Evolutionary conservation across 495 filamentous ascomycete genomes (phyloP), one percentile per base, ranked within the genome.

Genomic region (Hypoxylon fuscum): DNA sequence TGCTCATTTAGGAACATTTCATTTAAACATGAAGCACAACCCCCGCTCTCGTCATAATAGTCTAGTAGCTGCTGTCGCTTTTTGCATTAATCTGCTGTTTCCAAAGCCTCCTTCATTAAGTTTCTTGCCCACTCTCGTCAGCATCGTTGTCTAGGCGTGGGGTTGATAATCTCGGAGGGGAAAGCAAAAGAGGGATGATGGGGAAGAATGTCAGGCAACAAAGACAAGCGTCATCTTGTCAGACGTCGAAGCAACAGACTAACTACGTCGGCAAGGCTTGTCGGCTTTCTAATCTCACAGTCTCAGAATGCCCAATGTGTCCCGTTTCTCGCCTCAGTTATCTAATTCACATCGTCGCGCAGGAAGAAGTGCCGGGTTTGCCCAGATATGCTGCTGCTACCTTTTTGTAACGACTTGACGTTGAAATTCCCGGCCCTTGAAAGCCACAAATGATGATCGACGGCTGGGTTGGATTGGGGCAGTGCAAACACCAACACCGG

Each of bases 381-480:
- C 46, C 45, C 5, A 20, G 4, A n/a, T 42, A 42, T 18, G 23
- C 25, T 22, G 25, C 32, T 27, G n/a, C 18, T 20, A 9, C 37
- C 34, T 20, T 14, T 43, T 37, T 38, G 20, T 18, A 22, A 59
- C 37, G 64, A 55, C 48, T 40, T 63, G 59, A 68, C 64, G 54
- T 68, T 68, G 59, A 48, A 23, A 45, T 5, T 58, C 44, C 54
- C 23, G 57, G 27, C 51, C 57, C 38, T 40, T 15, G 46, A 61
- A 55, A 63, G 59, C 64, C 64, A 62, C 64, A 57, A 37, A 55
- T 46, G 31, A 34, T 46, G 63, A 59, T 63, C 64, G 52, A 68
- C 53, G 38, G 46, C 49, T 51, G 32, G 48, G 49, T 55, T 58
- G 53, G 44, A 58, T 40, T 55, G 59, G 40, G 64, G 64, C 64